These are phyloP conservation scores for Saccharomyces paradoxus DNA, from an alignment of 805 yeast genomes.

Conservation along the genomic window DNA sequence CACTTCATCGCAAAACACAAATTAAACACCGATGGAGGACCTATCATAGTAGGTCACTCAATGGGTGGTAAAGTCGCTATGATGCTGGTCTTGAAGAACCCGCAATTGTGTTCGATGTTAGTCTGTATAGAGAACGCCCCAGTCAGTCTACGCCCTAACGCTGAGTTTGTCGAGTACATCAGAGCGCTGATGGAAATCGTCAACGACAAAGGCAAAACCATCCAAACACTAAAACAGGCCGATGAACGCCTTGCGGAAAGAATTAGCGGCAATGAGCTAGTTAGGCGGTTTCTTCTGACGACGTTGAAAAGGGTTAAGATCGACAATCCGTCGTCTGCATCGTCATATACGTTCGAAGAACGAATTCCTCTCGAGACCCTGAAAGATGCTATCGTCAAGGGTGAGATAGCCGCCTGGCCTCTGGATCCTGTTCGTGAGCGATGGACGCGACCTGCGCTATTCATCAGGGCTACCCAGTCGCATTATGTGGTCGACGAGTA, in stretches of 20 bases:
- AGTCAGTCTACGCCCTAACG: constrained; percentile 48
- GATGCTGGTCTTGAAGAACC: constrained; percentile 70
- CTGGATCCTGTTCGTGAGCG: constrained; percentile 45
- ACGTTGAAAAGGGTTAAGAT: constrained; percentile 29
- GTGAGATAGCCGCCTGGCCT: constrained; percentile 70
- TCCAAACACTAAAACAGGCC: constrained; percentile 55
- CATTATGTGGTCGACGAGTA: constrained; percentile 77
- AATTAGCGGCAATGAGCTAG: constrained; percentile 50
- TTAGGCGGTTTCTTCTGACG: constrained; percentile 66
- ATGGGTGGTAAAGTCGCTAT: constrained; percentile 94
- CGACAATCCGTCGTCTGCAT: not conserved
- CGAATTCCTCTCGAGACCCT: constrained; percentile 64
- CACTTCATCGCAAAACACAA: constrained; percentile 46
- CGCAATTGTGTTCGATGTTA: constrained; percentile 50
- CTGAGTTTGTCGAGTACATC: constrained; percentile 61
- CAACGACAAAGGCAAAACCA: constrained; percentile 31
- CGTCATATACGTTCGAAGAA: not conserved
- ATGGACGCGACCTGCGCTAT: constrained; percentile 66
- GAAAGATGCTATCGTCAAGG: constrained; percentile 54
- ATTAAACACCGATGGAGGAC: constrained; percentile 31
- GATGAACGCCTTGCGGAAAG: constrained; percentile 46
- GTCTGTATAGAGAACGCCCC: constrained; percentile 90
- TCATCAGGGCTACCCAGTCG: constrained; percentile 72
- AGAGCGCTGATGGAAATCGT: constrained; percentile 52
- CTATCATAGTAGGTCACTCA: constrained; percentile 70